These are phyloP conservation scores for Pseudogymnoascus sp. DNA, from an alignment of 2,329 filamentous ascomycete genomes.

Conservation along the genomic window DNA sequence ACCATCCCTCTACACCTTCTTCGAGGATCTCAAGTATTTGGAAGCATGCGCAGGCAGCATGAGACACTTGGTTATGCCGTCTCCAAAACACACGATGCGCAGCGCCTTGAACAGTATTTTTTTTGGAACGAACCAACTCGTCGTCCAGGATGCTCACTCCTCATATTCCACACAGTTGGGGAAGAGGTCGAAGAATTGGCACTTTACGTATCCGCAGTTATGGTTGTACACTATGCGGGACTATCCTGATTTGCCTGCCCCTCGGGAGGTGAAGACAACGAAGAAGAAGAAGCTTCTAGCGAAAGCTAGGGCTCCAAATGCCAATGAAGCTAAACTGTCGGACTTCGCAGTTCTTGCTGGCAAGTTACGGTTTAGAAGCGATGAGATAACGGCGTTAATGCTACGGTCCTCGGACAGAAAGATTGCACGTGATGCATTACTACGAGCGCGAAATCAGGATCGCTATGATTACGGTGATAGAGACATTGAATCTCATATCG, in stretches of 20 bases:
- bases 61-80: constrained; percentile 24
- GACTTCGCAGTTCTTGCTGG: constrained; percentile 12
- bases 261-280: constrained; percentile 16
- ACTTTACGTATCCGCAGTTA: constrained; percentile 22
- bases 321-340: constrained; percentile 14
- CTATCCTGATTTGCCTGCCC: constrained; percentile 18
- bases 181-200: not conserved
- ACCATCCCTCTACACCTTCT: constrained; percentile 32
- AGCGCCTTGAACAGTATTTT: not conserved
- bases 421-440: not conserved
- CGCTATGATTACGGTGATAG: not conserved
- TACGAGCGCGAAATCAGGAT: not conserved
- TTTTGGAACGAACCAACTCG: not conserved
- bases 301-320: constrained; percentile 11
- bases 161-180: not conserved
- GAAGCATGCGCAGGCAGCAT: constrained; percentile 24
- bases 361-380: constrained; percentile 16
- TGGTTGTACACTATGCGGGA: constrained; percentile 29
- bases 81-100: constrained; percentile 14
- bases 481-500: not conserved
- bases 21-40: constrained; percentile 31
- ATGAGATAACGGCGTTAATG: constrained; percentile 11
- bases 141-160: constrained; percentile 14
- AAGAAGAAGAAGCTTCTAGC: constrained; percentile 19
- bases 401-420: not conserved